Evolutionary conservation across 2,329 filamentous ascomycete species (phyloP), one percentile per base, ranked within the genome.

Genomic region (Cephalotrichum gorgonifer): DNA sequence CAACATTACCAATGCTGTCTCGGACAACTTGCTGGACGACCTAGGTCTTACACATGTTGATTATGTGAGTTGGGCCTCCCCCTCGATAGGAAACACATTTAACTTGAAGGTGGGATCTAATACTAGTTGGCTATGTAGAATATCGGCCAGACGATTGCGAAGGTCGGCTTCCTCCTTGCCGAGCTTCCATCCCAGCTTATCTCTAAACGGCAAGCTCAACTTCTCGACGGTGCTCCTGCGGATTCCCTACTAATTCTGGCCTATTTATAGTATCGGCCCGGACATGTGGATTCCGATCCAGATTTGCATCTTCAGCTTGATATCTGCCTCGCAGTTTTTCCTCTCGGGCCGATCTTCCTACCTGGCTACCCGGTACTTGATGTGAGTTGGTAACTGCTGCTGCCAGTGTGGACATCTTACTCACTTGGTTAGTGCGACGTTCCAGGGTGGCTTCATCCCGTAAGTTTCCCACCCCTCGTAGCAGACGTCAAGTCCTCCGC

Each of bases 391-490:
- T 3, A 11, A 30, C 8, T 11, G 9, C 20, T 35, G 2, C 2
- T 33, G 20, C n/a, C 9, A 35, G 8, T 20, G n/a, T 20, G 11
- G 3, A 17, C 3, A n/a, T 7, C 14, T 20, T 45, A 22, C 28
- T 45, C 17, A 45, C 44, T 20, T 58, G 60, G 58, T 58, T 38
- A 55, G 59, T 57, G 73, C 65, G 27, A 64, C 63, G 6, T 69
- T 65, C 51, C 62, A 71, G 47, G 60, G 70, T 20, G 65, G 78
- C 3, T 83, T 84, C 53, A 83, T 83, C 50, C 78, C 79, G 6
- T 78, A 76, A 57, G 76, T 71, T 42, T 38, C 54, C 43, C 27
- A 38, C 1, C 47, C 38, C 42, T 47, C 51, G 22, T 51, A 38
- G 49, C 17, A 27, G 43, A 17, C n/a, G 30, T 33, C 22, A 8